A percentile compares a stretch with the other conserved stretches of the same genome.
These are phyloP conservation scores for Septoria petroselini DNA, from an alignment of 2,329 filamentous ascomycete species.

Conservation along the genomic window DNA sequence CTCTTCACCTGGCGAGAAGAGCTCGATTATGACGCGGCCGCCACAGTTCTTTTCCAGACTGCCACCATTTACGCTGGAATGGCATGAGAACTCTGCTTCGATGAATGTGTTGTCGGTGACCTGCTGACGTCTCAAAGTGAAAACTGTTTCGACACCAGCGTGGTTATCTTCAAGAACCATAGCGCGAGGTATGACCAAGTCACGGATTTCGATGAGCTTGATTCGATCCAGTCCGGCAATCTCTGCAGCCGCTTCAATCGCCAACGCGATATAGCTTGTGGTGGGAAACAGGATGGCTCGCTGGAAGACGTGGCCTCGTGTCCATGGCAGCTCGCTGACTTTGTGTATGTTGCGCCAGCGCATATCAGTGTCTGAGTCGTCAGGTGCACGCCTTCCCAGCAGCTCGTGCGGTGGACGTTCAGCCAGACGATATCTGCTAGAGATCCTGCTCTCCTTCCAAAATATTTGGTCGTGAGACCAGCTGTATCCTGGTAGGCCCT, in stretches of 20 bases:
- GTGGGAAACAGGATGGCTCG: slow-evolving; percentile 37
- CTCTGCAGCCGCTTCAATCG: slow-evolving; percentile 26
- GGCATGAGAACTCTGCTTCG: slow-evolving; percentile 27
- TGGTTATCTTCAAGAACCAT: slow-evolving; percentile 23
- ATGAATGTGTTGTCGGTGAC: slow-evolving; percentile 37
- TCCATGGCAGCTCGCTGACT: slow-evolving; percentile 34
- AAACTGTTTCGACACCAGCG: slow-evolving; percentile 27
- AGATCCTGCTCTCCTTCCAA: slow-evolving; percentile 22
- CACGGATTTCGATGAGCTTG: slow-evolving; percentile 21
- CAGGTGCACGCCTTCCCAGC: slow-evolving; percentile 19
- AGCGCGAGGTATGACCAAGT: slow-evolving; percentile 22
- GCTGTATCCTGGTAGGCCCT: slow-evolving; percentile 17
- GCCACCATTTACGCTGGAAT: slow-evolving; percentile 17
- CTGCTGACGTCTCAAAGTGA: slow-evolving; percentile 29
- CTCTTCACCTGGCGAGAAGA: slow-evolving; percentile 10
- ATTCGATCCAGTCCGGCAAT: slow-evolving; percentile 18
- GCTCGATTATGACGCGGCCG: slow-evolving; percentile 20
- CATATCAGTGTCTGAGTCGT: slow-evolving; percentile 20
- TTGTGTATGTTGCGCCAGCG: slow-evolving; percentile 22
- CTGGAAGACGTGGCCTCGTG: slow-evolving; percentile 36
- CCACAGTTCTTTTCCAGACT: slow-evolving; percentile 21
- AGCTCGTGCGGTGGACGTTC: slow-evolving; percentile 19
- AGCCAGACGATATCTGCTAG: slow-evolving; percentile 16
- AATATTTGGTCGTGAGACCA: slow-evolving; percentile 20
- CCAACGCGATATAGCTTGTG: slow-evolving; percentile 27